Base-by-base conservation (phyloP, 2,329 filamentous ascomycete species). In the Zasmidium angulare region DNA sequence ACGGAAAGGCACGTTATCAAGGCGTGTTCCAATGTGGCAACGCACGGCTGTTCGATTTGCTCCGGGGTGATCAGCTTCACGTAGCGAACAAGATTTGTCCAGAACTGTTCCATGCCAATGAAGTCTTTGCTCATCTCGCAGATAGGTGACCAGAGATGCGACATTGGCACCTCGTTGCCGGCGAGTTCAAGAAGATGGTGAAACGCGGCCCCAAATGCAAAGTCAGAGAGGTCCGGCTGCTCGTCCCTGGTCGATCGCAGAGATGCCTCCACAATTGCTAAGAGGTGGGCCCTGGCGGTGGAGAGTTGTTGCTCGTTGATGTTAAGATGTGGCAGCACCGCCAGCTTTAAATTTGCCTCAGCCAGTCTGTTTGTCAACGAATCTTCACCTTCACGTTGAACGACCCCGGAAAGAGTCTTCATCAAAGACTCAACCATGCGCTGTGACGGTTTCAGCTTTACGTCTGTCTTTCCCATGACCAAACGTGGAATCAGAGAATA, bases 1-100 rank as follows among this genome's bases (percentile, higher is more conserved):
- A 87, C 86, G 3, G 87, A 85, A 20, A 99, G 80, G 64, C 93
- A 96, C 12, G 83, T 79, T 56, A 93, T 81, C 1, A 97, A 78
- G 2, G 86, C 84, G 46, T 80, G 78, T 14, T 87, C 80, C 11
- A 95, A 81, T 0, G 81, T 78, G 54, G 89, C 85, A 31, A 86
- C 81, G 21, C 87, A 82, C 12, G 79, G 12, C 19, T 58, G 63
- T 11, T 61, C 50, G 21, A 66, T 11, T 6, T 61, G 46, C 14
- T n/a, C 49, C 4, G 63, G 58, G 49, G 56, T 58, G 50, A 43
- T 56, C 9, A 19, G 11, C 43, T 61, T 63, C 21, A 69, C 40
- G 21, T 63, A 66, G 9, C 54, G 59, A 6, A 66, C 43, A 21
- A 71, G n/a, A 51, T 70, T 72, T 19, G 57, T 60, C 68, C 69